Base-by-base conservation (phyloP, 306 rosid species). In the Vigna radiata region DNA sequence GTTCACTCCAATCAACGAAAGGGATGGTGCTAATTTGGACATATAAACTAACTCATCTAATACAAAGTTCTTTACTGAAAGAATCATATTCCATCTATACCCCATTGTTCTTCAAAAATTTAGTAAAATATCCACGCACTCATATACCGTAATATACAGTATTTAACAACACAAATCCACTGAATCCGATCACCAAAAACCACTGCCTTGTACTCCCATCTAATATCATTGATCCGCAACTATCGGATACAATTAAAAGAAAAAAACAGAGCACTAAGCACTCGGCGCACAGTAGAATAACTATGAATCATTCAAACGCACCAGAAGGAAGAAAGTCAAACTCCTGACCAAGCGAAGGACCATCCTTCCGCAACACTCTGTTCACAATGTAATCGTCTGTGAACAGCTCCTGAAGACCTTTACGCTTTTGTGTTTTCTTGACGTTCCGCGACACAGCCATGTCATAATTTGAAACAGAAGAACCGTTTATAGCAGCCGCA, bases 241-340 rank as follows among this genome's bases (percentile, higher is more conserved):
- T 27, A 60, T 2, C 33, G 2, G 27, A 58, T 58, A 58, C 37
- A 25, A 12, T 1, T 21, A 21, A 21, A 56, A 58, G 27, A 33
- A 33, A 33, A 18, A 27, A 59, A 25, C 37, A 11, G 36, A 54
- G 27, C 29, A 54, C 19, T 7, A 18, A 19, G 25, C 8, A 19
- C 19, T 17, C 5, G 1, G 27, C 68, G 66, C n/a, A 50, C 25
- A 23, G 76, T 18, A 25, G 25, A 18, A 39, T 17, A 65, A 65
- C 70, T 1, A 17, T 81, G 19, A 82, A 87, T 77, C 83, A 72
- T 47, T 55, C 21, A 1, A 59, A 83, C 83, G 70, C 80, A 63
- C 83, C 77, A 11, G 88, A 79, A 48, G 96, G 96, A 81, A 85
- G 77, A 80, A 47, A 67, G 70, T 91, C 97, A 81, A 91, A 93